Evolutionary conservation across 495 filamentous ascomycete genomes (phyloP).

Genomic region (Neurospora sp.): DNA sequence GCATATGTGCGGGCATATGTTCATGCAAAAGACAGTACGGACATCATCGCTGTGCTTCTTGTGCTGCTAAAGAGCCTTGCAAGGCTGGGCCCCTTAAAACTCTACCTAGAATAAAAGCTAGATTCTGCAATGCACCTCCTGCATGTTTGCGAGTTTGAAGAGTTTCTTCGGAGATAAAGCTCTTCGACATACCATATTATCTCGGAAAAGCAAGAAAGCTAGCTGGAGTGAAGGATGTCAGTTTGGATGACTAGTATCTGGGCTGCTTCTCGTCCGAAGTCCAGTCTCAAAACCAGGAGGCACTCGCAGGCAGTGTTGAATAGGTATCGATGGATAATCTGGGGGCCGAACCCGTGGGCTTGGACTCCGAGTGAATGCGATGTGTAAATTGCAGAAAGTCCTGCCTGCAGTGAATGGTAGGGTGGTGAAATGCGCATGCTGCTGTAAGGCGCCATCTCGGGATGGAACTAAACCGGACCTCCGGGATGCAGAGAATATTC

Average conservation of each 20-base stretch:
- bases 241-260: neutral
- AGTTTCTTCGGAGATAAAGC: too few relatives aligned
- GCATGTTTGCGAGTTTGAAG: neutral
- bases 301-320: neutral
- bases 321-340: too few relatives aligned
- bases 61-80: too few relatives aligned
- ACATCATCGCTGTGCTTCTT: too few relatives aligned
- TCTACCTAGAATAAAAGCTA: too few relatives aligned
- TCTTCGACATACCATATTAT: too few relatives aligned
- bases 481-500: neutral
- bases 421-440: neutral
- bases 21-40: too few relatives aligned
- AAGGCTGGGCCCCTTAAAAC: too few relatives aligned
- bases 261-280: neutral
- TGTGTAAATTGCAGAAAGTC: neutral
- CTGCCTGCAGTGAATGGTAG: neutral
- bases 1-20: too few relatives aligned
- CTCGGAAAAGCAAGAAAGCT: too few relatives aligned
- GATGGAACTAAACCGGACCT: neutral
- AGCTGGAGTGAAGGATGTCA: neutral
- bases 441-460: neutral
- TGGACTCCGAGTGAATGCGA: neutral
- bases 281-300: neutral
- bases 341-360: neutral
- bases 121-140: neutral